Evolutionary conservation across 352 stramenopile genomes (phyloP).

Genomic region (Globisporangium sylvaticum): DNA sequence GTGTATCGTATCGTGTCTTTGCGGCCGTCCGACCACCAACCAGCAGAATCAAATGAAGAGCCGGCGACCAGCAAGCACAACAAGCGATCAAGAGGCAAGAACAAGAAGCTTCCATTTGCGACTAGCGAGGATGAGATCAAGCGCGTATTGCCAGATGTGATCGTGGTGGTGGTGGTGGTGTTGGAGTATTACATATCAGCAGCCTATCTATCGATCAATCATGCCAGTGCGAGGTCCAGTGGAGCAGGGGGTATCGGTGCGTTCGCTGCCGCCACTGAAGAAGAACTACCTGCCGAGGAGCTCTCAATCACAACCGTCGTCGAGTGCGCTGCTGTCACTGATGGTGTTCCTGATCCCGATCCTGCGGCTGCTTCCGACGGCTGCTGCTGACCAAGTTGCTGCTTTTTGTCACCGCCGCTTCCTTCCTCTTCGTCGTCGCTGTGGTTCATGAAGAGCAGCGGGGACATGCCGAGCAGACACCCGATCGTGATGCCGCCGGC

Average conservation of each 20-base stretch:
- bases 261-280: background rate
- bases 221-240: background rate
- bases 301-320: background rate
- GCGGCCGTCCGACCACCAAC: constrained; percentile 2
- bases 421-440: constrained; percentile 45
- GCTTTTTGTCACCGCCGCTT: constrained; percentile 35
- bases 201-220: background rate
- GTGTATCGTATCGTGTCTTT: background rate
- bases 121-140: background rate
- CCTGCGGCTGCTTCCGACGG: constrained; percentile 2
- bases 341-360: background rate
- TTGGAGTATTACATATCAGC: background rate
- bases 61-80: background rate
- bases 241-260: background rate
- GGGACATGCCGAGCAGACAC: constrained; percentile 90
- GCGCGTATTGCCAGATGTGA: background rate
- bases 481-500: constrained; percentile 83
- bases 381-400: constrained; percentile 9
- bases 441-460: constrained; percentile 85
- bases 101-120: background rate
- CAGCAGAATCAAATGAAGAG: background rate
- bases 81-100: background rate
- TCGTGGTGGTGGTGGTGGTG: background rate
- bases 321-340: background rate
- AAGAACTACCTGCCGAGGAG: background rate